Conservation (phyloP, 805 yeast species). For the Candida mattraensis region DNA sequence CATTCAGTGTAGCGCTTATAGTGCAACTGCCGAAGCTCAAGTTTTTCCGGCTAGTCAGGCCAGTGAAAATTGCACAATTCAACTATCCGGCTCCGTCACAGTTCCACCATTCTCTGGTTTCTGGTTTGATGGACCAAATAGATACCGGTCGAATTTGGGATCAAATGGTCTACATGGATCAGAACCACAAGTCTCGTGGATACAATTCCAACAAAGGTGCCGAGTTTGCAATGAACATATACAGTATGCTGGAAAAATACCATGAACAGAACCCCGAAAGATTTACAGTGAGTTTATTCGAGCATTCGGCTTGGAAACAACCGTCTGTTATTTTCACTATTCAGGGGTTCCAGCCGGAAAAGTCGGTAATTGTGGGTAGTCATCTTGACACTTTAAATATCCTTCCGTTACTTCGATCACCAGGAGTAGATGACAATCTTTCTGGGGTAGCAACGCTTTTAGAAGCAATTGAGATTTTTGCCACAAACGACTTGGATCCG, state of each 20-base stretch:
- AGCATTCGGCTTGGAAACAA: constrained; percentile 73
- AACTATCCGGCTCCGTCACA: constrained; percentile 6
- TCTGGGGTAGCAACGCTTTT: constrained; percentile 79
- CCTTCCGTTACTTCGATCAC: constrained; percentile 64
- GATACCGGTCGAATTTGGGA: constrained; percentile 1
- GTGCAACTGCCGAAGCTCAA: background rate
- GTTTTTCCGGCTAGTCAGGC: constrained; percentile 1
- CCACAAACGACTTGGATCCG: constrained; percentile 27
- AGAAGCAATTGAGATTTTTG: constrained; percentile 69
- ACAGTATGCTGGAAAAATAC: constrained; percentile 40
- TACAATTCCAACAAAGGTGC: constrained; percentile 8
- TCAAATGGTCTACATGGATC: constrained; percentile 3
- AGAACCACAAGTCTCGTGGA: constrained; percentile 2
- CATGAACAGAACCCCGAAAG: constrained; percentile 22
- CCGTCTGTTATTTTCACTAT: constrained; percentile 70
- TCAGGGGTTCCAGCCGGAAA: constrained; percentile 40
- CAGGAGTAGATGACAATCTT: constrained; percentile 96
- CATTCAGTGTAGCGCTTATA: background rate
- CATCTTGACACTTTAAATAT: constrained; percentile 86
- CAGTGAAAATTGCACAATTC: constrained; percentile 4
- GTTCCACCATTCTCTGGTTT: constrained; percentile 1
- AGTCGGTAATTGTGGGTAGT: constrained; percentile 68
- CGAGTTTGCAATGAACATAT: constrained; percentile 12
- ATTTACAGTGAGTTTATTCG: constrained; percentile 46
- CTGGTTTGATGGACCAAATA: constrained; percentile 2